A percentile compares a stretch with the other conserved stretches of the same genome.
These are phyloP conservation scores for Pisolithus sp. DNA, from an alignment of 768 basidiomycete genomes.

Conservation along the genomic window DNA sequence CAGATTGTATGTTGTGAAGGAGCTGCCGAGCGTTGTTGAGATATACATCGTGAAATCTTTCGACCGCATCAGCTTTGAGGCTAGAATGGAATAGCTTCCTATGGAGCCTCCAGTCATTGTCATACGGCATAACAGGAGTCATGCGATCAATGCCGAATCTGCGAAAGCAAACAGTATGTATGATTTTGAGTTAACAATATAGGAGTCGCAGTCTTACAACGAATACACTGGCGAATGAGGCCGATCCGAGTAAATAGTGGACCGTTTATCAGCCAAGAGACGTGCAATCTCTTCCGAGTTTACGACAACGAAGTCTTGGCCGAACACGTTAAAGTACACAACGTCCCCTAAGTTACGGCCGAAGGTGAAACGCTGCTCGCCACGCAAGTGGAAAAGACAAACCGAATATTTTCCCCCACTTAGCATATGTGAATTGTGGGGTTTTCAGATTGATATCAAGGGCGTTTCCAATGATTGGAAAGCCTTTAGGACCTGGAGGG, in stretches of 20 bases:
- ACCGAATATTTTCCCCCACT: neutral
- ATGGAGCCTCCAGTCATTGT: conserved; percentile 10
- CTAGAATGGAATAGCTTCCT: conserved; percentile 9
- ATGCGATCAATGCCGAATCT: conserved; percentile 8
- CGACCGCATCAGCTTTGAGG: conserved; percentile 1
- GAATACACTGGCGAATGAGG: neutral
- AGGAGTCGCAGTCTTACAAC: neutral
- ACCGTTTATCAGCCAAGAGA: conserved; percentile 1
- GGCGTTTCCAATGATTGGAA: conserved; percentile 11
- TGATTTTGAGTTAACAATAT: neutral
- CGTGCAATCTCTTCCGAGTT: conserved; percentile 4
- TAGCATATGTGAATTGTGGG: neutral
- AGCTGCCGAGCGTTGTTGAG: neutral
- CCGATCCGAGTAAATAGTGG: conserved; percentile 2
- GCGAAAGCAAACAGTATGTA: neutral
- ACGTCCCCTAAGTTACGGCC: neutral
- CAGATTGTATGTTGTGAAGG: neutral
- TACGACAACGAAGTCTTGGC: conserved; percentile 3
- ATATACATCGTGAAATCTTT: conserved; percentile 5
- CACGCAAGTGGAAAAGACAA: neutral
- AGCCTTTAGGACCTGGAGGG: conserved; percentile 12
- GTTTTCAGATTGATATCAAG: conserved; percentile 8
- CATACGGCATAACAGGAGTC: conserved; percentile 9
- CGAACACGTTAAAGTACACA: neutral
- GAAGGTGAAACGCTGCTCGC: neutral